Percentiles rank a stretch among this genome's conserved stretches.
These are phyloP conservation scores for Blastocystis hominis DNA, from an alignment of 352 stramenopile genomes.

Conservation along the genomic window DNA sequence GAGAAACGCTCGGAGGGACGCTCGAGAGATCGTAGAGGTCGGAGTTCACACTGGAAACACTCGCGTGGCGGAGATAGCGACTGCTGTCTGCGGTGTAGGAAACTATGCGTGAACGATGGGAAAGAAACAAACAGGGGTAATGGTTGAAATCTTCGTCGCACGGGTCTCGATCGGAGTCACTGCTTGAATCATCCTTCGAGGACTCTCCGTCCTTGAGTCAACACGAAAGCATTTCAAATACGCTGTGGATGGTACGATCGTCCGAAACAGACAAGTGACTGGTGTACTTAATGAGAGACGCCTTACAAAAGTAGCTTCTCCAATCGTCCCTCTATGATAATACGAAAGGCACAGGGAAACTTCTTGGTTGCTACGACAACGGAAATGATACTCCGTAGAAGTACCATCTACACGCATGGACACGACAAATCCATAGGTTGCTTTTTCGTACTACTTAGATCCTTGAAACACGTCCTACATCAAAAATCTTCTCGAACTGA, in stretches of 20 bases:
- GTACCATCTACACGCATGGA: neutral
- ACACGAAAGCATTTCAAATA: neutral
- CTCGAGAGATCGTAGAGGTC: neutral
- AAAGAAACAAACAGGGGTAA: neutral
- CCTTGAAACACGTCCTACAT: neutral
- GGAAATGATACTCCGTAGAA: constrained; percentile 17
- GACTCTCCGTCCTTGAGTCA: neutral
- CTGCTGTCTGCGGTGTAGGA: neutral
- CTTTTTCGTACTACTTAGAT: neutral
- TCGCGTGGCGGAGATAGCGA: neutral
- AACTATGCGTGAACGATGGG: neutral
- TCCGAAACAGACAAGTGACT: neutral
- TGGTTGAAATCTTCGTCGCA: neutral
- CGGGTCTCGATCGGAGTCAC: neutral
- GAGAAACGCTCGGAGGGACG: neutral
- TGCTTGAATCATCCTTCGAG: neutral
- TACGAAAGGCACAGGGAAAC: neutral
- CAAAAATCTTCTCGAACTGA: neutral
- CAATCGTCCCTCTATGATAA: neutral
- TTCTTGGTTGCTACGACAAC: neutral
- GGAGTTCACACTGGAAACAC: neutral
- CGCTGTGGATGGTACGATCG: neutral
- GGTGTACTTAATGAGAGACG: neutral
- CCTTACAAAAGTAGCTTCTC: neutral
- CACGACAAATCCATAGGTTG: neutral